Conservation (phyloP, 1,139 yeast species). For the Saccharomyces hybrid region DNA sequence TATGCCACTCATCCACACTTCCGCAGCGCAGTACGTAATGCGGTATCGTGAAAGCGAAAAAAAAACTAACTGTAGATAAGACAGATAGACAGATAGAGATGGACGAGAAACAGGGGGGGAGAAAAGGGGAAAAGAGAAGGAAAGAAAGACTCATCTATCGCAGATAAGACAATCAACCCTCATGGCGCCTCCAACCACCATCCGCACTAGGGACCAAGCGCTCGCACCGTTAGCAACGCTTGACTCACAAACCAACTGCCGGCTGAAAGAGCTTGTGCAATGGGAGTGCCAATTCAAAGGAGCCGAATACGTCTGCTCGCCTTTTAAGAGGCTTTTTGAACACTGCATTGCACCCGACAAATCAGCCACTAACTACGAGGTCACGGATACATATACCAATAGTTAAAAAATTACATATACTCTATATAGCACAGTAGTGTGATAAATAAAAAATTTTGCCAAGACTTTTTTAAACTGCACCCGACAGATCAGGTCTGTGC, state of each 20-base stretch:
- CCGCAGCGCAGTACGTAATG: background rate
- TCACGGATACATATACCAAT: constrained; percentile 23
- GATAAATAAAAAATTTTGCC: background rate
- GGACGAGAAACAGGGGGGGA: background rate
- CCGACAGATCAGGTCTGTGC: background rate
- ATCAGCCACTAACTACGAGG: constrained; percentile 25
- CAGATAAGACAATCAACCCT: background rate
- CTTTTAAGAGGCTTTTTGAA: constrained; percentile 47
- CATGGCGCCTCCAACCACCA: constrained; percentile 17
- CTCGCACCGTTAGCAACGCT: constrained; percentile 25
- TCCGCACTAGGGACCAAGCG: constrained; percentile 11
- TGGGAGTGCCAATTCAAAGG: background rate
- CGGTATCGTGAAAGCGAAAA: background rate
- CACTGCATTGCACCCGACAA: constrained; percentile 36
- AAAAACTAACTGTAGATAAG: background rate
- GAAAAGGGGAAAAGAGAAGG: background rate
- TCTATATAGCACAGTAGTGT: background rate
- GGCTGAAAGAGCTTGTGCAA: constrained; percentile 21
- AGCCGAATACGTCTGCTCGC: constrained; percentile 42
- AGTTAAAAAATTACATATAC: background rate
- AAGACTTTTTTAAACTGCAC: background rate
- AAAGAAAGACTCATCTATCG: background rate
- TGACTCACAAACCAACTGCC: constrained; percentile 21
- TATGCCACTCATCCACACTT: background rate
- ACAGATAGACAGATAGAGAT: background rate